Conservation (phyloP, 148 eudicot species). For the Bassia scoparia region DNA sequence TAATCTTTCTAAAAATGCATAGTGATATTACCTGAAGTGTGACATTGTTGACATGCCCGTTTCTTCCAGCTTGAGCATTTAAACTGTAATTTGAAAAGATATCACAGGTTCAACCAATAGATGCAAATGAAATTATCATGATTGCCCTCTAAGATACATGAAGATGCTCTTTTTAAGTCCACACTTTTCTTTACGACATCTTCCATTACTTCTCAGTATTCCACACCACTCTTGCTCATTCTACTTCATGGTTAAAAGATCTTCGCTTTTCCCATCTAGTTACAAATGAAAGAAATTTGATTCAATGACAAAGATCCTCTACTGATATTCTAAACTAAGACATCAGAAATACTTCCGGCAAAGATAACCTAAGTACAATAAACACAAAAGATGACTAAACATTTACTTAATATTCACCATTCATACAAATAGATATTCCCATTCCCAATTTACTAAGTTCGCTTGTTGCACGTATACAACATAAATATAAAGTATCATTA, state of each 20-base stretch:
- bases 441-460: not conserved
- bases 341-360: not conserved
- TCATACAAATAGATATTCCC: not conserved
- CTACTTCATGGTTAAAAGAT: conserved; percentile 76
- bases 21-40: conserved; percentile 55
- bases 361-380: not conserved
- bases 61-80: conserved; percentile 62
- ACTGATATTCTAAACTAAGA: not conserved
- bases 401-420: not conserved
- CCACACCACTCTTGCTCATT: conserved; percentile 84
- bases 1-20: not conserved
- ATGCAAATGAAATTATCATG: conserved; percentile 87
- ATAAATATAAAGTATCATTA: not conserved
- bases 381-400: not conserved
- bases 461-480: too few relatives aligned
- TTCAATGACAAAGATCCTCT: not conserved
- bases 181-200: conserved; percentile 71
- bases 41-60: conserved; percentile 63
- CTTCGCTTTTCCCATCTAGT: conserved; percentile 93
- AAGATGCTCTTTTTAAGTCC: conserved; percentile 67
- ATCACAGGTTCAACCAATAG: conserved; percentile 55
- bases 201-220: conserved; percentile 63
- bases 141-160: conserved; percentile 90
- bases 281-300: conserved; percentile 1
- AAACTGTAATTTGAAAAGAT: conserved; percentile 81